A percentile compares a stretch with the other conserved stretches of the same genome.
Conservation (phyloP, 495 filamentous ascomycete genomes). For the Penicillium manginii region DNA sequence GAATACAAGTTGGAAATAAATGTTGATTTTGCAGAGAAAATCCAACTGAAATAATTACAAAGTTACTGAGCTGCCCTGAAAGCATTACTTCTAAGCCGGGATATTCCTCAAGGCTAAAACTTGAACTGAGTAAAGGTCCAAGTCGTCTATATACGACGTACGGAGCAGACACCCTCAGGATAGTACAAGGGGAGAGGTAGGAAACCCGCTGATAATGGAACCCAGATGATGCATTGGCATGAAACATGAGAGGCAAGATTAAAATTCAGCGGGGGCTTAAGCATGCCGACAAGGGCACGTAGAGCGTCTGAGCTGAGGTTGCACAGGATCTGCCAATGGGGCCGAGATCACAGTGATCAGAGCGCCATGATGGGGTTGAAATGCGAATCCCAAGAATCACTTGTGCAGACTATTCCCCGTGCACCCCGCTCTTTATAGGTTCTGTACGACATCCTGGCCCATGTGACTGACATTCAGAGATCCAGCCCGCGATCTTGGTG, state of each 20-base stretch:
- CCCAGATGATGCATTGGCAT: not conserved
- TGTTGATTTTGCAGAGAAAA: too few relatives aligned
- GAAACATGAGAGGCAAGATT: slow-evolving; percentile 1
- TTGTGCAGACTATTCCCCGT: not conserved
- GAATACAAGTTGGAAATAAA: too few relatives aligned
- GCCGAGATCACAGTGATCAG: not conserved
- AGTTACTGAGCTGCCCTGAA: too few relatives aligned
- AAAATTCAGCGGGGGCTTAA: not conserved
- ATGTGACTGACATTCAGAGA: not conserved
- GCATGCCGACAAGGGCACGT: not conserved
- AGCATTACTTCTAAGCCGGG: too few relatives aligned
- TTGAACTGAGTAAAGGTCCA: too few relatives aligned
- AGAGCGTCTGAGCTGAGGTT: not conserved
- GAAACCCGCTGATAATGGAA: not conserved
- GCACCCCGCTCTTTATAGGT: not conserved
- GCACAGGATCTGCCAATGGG: not conserved
- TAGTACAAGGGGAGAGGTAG: not conserved
- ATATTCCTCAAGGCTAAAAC: too few relatives aligned
- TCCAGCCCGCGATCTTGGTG: not conserved
- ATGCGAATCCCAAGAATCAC: too few relatives aligned
- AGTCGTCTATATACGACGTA: too few relatives aligned
- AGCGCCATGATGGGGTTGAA: not conserved
- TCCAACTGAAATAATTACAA: too few relatives aligned
- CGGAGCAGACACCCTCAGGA: too few relatives aligned
- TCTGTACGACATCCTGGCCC: not conserved